These are phyloP conservation scores for Fusarium sublunatum DNA, from an alignment of 2,329 filamentous ascomycete species.

Conservation along the genomic window DNA sequence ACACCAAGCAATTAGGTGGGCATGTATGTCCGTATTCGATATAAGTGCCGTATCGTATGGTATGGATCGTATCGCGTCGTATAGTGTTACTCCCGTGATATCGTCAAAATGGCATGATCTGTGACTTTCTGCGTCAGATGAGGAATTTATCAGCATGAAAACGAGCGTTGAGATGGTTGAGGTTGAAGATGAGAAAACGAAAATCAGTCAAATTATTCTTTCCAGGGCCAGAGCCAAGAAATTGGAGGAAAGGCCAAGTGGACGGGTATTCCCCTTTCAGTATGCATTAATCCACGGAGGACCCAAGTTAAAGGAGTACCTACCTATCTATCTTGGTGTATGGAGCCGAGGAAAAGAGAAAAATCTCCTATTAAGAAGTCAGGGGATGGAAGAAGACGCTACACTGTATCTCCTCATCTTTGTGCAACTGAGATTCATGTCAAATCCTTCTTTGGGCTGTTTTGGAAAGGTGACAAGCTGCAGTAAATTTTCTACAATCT, in stretches of 20 bases:
- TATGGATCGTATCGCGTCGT: neutral
- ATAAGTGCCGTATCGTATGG: conserved; percentile 11
- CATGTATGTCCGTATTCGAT: conserved; percentile 6
- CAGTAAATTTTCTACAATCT: conserved; percentile 32
- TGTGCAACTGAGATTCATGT: conserved; percentile 36
- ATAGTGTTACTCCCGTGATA: conserved; percentile 12
- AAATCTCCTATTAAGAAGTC: neutral
- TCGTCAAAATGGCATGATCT: neutral
- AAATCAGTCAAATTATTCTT: conserved; percentile 13
- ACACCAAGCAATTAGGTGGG: conserved; percentile 24
- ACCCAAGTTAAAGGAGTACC: too few relatives aligned
- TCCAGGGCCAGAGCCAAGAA: conserved; percentile 4
- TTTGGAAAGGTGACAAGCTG: conserved; percentile 24
- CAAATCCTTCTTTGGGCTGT: conserved; percentile 12
- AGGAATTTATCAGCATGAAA: neutral
- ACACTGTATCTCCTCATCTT: conserved; percentile 14
- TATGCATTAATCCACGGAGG: neutral
- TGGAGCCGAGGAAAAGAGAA: conserved; percentile 11
- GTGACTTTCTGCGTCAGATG: conserved; percentile 5
- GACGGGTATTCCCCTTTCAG: conserved; percentile 11
- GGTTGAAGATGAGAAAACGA: neutral
- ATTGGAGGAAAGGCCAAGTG: conserved; percentile 11
- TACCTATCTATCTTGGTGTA: neutral
- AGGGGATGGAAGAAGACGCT: neutral
- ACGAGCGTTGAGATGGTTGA: neutral